Base-by-base conservation (phyloP, 75 land plant species). In the Cunninghamia lanceolata region DNA sequence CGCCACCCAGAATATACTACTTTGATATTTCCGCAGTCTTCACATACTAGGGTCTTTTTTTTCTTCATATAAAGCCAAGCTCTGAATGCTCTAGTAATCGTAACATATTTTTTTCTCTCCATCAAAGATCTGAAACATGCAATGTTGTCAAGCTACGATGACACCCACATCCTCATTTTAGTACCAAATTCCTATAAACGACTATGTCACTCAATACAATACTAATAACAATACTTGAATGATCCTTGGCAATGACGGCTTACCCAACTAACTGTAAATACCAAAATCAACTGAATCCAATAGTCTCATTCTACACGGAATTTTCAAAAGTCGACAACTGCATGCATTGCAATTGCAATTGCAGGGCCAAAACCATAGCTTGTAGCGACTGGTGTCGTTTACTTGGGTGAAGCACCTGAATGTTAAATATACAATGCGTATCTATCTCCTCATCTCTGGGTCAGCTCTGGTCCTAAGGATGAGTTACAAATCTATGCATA, bases 21-120 rank as follows among this genome's bases (percentile, higher is more conserved):
- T n/a, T n/a, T n/a, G n/a, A 80, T 80, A n/a, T 80, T 80, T 43
- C 82, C 11, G 45, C 52, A 45, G 82, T 9, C 82, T 13, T 80
- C 4, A 40, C 47, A 80, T 80, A 28, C 46, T 34, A 28, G 28
- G 25, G 52, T 38, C 13, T 34, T 34, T 73, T n/a, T n/a, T 34
- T 32, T 13, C 35, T 73, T 73, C 36, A 73, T 34, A 73, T 30
- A 73, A 73, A 34, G 4, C 8, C 35, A 32, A 73, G 36, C 34
- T 32, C 34, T 73, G 75, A 32, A 73, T 73, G 75, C 3, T 32
- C 16, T 3, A 73, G 16, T 0, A 73, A 25, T 34, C 0, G 1
- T 30, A 13, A 63, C n/a, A 28, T 63, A 16, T 56, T n/a, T 19
- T 56, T 52, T 56, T 19, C 63, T 30, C 0, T 25, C 11, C 14